Evolutionary conservation across 2,329 filamentous ascomycete genomes (phyloP).

Genomic region (Fusarium sp.): DNA sequence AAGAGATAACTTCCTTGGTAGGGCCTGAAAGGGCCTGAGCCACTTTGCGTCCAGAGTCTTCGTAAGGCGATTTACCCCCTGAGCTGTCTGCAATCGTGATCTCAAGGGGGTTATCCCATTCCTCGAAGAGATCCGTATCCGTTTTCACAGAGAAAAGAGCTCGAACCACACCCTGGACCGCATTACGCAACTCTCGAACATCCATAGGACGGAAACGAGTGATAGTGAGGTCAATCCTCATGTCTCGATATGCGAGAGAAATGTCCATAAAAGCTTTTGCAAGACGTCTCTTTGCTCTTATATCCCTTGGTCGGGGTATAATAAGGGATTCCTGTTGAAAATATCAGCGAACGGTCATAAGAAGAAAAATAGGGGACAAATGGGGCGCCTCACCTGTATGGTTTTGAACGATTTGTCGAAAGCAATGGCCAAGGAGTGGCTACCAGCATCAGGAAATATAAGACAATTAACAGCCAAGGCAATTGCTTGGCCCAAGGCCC

Average conservation of each 20-base stretch:
- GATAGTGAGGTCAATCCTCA: slow-evolving; percentile 66
- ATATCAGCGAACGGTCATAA: not conserved
- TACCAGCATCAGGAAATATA: slow-evolving; percentile 66
- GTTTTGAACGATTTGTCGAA: slow-evolving; percentile 59
- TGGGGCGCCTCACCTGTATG: slow-evolving; percentile 55
- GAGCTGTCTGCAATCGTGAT: slow-evolving; percentile 24
- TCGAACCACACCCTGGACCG: slow-evolving; percentile 65
- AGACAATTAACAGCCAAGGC: slow-evolving; percentile 60
- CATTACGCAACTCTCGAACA: slow-evolving; percentile 62
- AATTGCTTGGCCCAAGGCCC: slow-evolving; percentile 65
- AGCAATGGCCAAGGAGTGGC: slow-evolving; percentile 60
- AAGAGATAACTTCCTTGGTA: slow-evolving; percentile 58
- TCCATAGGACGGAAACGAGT: slow-evolving; percentile 64
- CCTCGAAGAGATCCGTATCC: slow-evolving; percentile 59
- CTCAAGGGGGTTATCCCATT: slow-evolving; percentile 32
- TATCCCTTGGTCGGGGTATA: slow-evolving; percentile 47
- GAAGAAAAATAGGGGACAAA: not conserved
- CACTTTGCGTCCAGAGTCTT: slow-evolving; percentile 40
- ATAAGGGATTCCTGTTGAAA: slow-evolving; percentile 48
- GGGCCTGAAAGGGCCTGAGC: slow-evolving; percentile 55
- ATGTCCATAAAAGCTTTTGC: slow-evolving; percentile 65
- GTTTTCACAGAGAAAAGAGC: slow-evolving; percentile 63
- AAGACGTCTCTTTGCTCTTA: slow-evolving; percentile 55
- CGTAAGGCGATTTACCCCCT: slow-evolving; percentile 15
- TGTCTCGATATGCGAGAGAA: slow-evolving; percentile 66